Evolutionary conservation across 148 eudicot species (phyloP).

Genomic region (Rhododendron williamsianum): DNA sequence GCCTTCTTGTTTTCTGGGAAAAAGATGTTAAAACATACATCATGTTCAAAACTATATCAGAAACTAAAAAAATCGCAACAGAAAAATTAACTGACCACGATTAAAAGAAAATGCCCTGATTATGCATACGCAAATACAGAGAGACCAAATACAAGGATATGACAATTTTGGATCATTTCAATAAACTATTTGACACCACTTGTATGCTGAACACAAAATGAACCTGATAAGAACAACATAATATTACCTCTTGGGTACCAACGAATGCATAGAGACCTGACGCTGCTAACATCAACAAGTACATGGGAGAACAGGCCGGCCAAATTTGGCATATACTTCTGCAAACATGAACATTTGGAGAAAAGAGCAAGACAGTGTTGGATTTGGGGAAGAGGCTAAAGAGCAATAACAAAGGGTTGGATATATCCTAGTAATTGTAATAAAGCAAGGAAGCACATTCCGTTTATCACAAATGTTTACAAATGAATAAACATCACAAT

Average conservation of each 20-base stretch:
- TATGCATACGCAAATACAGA: not conserved
- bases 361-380: not conserved
- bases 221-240: not conserved
- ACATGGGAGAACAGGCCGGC: constrained; percentile 79
- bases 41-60: not conserved
- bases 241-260: constrained; percentile 89
- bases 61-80: not conserved
- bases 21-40: constrained; percentile 6
- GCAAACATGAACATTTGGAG: constrained; percentile 23
- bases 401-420: not conserved
- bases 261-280: constrained; percentile 71
- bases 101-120: not conserved
- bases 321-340: constrained; percentile 96
- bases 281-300: constrained; percentile 86
- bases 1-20: constrained; percentile 50
- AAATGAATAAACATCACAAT: not conserved
- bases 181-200: not conserved
- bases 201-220: constrained; percentile 1
- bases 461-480: not conserved
- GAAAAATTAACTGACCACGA: not conserved
- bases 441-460: not conserved
- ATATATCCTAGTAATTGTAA: not conserved
- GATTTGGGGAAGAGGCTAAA: not conserved
- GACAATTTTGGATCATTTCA: not conserved
- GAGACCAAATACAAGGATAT: not conserved